These are phyloP conservation scores for Zarea fungicola DNA, from an alignment of 2,329 filamentous ascomycete genomes.

Conservation along the genomic window DNA sequence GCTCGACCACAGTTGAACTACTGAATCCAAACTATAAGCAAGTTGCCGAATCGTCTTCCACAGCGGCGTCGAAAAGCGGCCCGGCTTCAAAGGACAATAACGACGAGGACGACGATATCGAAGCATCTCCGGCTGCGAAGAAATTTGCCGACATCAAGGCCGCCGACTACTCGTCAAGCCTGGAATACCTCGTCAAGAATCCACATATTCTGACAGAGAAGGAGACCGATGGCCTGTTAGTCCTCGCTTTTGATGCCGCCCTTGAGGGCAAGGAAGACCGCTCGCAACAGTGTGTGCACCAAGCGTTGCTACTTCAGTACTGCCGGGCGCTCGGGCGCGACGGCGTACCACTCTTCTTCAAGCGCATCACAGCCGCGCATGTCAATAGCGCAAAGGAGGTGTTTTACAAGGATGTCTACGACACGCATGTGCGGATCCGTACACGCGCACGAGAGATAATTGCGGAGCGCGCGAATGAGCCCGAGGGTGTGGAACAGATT, in stretches of 20 bases:
- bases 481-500: constrained; percentile 86
- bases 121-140: constrained; percentile 72
- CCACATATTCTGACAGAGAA: constrained; percentile 74
- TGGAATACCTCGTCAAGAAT: constrained; percentile 74
- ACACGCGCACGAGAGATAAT: constrained; percentile 69
- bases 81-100: constrained; percentile 30
- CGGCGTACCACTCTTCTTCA: constrained; percentile 90
- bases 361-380: constrained; percentile 81
- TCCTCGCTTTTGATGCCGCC: constrained; percentile 86
- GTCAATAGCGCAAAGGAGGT: constrained; percentile 86
- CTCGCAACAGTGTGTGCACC: constrained; percentile 83
- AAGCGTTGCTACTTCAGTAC: constrained; percentile 89
- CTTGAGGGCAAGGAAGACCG: constrained; percentile 71
- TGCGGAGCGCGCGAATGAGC: constrained; percentile 44
- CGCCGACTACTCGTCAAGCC: constrained; percentile 66
- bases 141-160: constrained; percentile 74
- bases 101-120: constrained; percentile 67
- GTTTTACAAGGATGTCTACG: constrained; percentile 88
- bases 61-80: constrained; percentile 1
- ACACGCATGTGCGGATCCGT: constrained; percentile 79
- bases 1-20: constrained; percentile 59
- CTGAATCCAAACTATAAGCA: constrained; percentile 59
- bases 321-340: constrained; percentile 85
- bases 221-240: constrained; percentile 85
- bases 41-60: constrained; percentile 7